Evolutionary conservation across 805 yeast species (phyloP).

Genomic region (Candida xyloterini): DNA sequence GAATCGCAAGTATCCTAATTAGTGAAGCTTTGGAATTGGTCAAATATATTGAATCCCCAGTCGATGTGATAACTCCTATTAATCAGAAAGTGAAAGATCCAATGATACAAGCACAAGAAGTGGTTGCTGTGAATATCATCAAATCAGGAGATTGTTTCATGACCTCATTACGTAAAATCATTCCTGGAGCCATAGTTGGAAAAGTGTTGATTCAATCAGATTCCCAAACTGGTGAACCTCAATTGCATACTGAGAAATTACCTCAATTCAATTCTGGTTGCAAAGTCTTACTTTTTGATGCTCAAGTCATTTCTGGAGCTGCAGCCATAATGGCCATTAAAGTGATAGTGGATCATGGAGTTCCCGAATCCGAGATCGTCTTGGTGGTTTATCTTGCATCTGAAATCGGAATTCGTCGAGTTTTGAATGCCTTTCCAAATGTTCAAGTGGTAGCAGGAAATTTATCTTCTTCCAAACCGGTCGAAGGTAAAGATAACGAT

Average conservation of each 20-base stretch:
- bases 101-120: constrained; percentile 39
- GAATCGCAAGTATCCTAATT: constrained; percentile 71
- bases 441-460: constrained; percentile 70
- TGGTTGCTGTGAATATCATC: constrained; percentile 74
- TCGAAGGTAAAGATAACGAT: constrained; percentile 31
- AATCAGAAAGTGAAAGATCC: constrained; percentile 30
- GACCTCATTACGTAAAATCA: constrained; percentile 68
- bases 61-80: constrained; percentile 40
- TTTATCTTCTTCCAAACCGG: constrained; percentile 40
- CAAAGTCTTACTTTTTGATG: constrained; percentile 71
- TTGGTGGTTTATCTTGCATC: constrained; percentile 74
- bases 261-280: constrained; percentile 42
- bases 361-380: constrained; percentile 56
- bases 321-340: constrained; percentile 94
- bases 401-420: constrained; percentile 70
- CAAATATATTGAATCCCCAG: constrained; percentile 32
- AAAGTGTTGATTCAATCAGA: constrained; percentile 86
- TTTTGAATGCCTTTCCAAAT: constrained; percentile 68
- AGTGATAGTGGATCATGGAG: constrained; percentile 78
- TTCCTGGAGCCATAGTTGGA: constrained; percentile 79
- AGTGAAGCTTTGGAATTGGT: constrained; percentile 63
- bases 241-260: constrained; percentile 74
- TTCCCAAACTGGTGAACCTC: constrained; percentile 89
- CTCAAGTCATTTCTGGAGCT: constrained; percentile 89
- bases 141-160: constrained; percentile 93